These are phyloP conservation scores for Chenopodium quinoa DNA, from an alignment of 148 eudicot species.

Conservation along the genomic window DNA sequence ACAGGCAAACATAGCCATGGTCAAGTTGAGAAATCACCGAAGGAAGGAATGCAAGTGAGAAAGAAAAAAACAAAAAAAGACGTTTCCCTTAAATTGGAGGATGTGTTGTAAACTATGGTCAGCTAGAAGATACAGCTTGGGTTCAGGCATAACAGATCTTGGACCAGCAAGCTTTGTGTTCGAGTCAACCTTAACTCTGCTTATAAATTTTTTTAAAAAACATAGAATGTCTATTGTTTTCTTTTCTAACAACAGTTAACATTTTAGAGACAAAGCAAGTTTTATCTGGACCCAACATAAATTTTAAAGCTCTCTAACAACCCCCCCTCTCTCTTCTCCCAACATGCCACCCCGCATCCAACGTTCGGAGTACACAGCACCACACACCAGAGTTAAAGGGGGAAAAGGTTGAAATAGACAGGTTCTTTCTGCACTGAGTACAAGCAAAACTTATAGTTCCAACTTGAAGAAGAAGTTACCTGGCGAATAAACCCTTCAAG, in stretches of 20 bases:
- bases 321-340: background rate
- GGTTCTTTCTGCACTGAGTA: background rate
- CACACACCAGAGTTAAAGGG: background rate
- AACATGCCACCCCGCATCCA: background rate
- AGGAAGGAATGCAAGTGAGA: background rate
- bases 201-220: no score
- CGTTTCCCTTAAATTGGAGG: no score
- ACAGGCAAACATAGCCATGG: no score
- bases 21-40: no score
- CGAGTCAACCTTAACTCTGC: no score
- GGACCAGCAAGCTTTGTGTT: no score
- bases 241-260: no score
- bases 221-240: no score
- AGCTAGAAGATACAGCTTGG: no score
- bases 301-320: background rate
- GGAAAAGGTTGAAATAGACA: background rate
- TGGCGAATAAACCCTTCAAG: slow-evolving; percentile 59
- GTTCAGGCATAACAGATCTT: no score
- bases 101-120: no score
- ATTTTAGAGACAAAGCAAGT: no score
- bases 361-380: background rate
- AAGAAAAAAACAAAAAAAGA: background rate
- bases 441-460: background rate
- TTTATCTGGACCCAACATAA: background rate
- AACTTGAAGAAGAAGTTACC: slow-evolving; percentile 27